Percentiles rank a stretch among this genome's conserved stretches.
Evolutionary conservation across 2,329 filamentous ascomycete species (phyloP).

Genomic region (Ambrosiella xylebori): DNA sequence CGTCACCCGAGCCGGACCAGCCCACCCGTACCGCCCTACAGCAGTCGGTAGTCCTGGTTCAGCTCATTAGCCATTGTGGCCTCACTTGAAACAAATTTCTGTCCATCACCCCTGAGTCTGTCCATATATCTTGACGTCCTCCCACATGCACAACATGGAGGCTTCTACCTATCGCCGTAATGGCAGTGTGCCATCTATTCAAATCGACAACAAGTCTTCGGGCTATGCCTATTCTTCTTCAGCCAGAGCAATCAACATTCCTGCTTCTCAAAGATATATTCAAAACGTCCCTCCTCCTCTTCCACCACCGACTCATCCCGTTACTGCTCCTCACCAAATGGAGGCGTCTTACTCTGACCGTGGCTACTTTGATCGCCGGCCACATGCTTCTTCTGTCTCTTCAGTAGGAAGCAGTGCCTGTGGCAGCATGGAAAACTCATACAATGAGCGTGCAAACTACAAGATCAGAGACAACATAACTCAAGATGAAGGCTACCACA

Average conservation of each 20-base stretch:
- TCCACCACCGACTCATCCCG: constrained; percentile 13
- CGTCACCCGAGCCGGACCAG: neutral
- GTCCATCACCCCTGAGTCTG: neutral
- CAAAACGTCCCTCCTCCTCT: constrained; percentile 12
- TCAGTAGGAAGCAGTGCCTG: constrained; percentile 20
- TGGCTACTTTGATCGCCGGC: constrained; percentile 4
- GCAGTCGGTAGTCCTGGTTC: neutral
- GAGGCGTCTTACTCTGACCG: constrained; percentile 4
- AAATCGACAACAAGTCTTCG: constrained; percentile 11
- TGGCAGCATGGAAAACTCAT: constrained; percentile 24
- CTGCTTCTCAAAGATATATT: constrained; percentile 6
- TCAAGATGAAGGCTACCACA: constrained; percentile 28
- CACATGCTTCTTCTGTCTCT: constrained; percentile 11
- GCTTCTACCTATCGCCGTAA: constrained; percentile 10
- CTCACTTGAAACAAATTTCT: neutral
- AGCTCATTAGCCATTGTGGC: neutral
- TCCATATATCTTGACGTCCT: neutral
- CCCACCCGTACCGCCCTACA: neutral
- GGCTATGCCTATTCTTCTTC: constrained; percentile 2
- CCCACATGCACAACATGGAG: constrained; percentile 8
- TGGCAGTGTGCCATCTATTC: constrained; percentile 11
- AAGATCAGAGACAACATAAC: constrained; percentile 11
- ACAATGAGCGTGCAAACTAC: constrained; percentile 15
- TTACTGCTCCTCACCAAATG: constrained; percentile 8
- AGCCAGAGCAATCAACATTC: constrained; percentile 14